phyloP scores from a whole-genome alignment of 306 rosid species.

The Pachyrhizus erosus region DNA sequence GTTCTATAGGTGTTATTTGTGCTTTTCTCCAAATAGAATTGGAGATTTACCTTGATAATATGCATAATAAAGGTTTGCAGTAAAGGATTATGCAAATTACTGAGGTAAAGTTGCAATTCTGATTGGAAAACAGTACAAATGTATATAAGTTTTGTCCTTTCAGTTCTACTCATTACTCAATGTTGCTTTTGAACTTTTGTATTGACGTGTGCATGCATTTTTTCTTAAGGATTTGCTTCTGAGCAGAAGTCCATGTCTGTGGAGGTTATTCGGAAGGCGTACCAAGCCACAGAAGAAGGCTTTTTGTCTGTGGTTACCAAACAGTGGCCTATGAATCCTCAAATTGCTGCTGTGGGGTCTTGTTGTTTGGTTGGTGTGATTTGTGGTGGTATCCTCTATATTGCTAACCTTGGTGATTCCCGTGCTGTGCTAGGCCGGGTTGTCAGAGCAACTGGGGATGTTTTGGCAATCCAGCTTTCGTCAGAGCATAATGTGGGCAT shows the following conservation, averaged over 20 bases:
- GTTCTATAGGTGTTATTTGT: neutral
- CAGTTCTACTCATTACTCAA: neutral
- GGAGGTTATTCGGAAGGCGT: slow-evolving; percentile 90
- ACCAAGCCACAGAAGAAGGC: slow-evolving; percentile 95
- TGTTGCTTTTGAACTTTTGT: slow-evolving; percentile 27
- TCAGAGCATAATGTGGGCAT: slow-evolving; percentile 87
- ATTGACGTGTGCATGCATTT: slow-evolving; percentile 1
- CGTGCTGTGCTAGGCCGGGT: slow-evolving; percentile 91
- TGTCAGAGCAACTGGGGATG: slow-evolving; percentile 82
- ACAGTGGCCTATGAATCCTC: slow-evolving; percentile 86
- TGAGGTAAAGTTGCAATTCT: neutral
- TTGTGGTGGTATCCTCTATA: slow-evolving; percentile 76
- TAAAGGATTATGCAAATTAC: neutral
- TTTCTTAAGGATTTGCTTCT: slow-evolving; percentile 70
- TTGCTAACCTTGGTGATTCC: slow-evolving; percentile 96
- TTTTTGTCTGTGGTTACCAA: slow-evolving; percentile 79
- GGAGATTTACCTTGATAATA: neutral
- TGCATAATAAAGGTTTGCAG: neutral
- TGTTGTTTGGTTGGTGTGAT: slow-evolving; percentile 89
- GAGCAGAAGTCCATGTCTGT: slow-evolving; percentile 86
- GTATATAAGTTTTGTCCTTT: neutral
- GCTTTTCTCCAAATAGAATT: neutral
- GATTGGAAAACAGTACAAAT: neutral
- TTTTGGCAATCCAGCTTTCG: slow-evolving; percentile 80
- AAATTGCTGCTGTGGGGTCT: slow-evolving; percentile 95